Evolutionary conservation across 805 yeast genomes (phyloP).

Genomic region (Danielia oregonensis): DNA sequence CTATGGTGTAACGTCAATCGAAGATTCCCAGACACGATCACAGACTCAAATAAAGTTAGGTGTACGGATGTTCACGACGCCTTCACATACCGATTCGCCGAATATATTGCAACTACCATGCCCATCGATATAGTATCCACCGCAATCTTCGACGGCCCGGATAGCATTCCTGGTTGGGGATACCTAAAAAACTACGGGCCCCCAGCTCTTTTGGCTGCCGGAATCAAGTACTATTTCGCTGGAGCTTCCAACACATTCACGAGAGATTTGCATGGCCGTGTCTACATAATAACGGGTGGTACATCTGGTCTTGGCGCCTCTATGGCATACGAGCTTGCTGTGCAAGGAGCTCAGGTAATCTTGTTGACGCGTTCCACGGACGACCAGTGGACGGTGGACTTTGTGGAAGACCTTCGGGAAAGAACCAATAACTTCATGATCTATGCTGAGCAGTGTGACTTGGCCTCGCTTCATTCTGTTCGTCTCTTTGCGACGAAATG

Average conservation of each 20-base stretch:
- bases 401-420: slow-evolving; percentile 71
- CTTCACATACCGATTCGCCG: too few species aligned
- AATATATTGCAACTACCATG: too few species aligned
- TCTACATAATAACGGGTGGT: slow-evolving; percentile 84
- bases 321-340: slow-evolving; percentile 70
- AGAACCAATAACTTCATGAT: slow-evolving; percentile 67
- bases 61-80: too few species aligned
- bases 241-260: slow-evolving; percentile 90
- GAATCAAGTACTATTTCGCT: slow-evolving; percentile 67
- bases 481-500: slow-evolving; percentile 91
- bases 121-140: slow-evolving; percentile 80
- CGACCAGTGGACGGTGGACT: slow-evolving; percentile 71
- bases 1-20: too few species aligned
- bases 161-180: slow-evolving; percentile 70
- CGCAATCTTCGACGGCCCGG: slow-evolving; percentile 67
- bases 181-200: slow-evolving; percentile 59
- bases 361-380: slow-evolving; percentile 65
- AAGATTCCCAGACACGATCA: too few species aligned
- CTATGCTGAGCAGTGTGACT: slow-evolving; percentile 88
- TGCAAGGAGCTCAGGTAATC: slow-evolving; percentile 81
- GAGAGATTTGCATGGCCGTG: slow-evolving; percentile 87
- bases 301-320: slow-evolving; percentile 87
- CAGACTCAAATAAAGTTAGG: too few species aligned
- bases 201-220: slow-evolving; percentile 29
- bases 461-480: slow-evolving; percentile 66